Percentiles rank a stretch among this genome's conserved stretches.
These are phyloP conservation scores for Dactylis glomerata DNA, from an alignment of 176 grass and related monocot species.

Conservation along the genomic window DNA sequence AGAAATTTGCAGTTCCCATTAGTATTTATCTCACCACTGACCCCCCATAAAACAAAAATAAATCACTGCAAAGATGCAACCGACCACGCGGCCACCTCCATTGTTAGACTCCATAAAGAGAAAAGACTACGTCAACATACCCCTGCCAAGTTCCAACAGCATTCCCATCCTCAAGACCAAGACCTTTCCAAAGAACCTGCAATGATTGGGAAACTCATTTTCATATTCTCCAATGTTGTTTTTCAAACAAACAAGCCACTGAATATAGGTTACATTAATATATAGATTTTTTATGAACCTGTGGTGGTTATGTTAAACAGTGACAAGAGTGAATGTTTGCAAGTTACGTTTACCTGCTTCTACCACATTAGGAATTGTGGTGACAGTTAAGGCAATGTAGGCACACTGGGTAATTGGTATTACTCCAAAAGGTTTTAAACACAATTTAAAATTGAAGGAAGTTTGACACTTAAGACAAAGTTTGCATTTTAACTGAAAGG, in stretches of 20 bases:
- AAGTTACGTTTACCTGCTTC: neutral
- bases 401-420: neutral
- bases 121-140: constrained; percentile 30
- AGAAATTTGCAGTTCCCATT: neutral
- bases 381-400: neutral
- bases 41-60: neutral
- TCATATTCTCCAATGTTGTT: neutral
- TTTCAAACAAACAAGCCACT: neutral
- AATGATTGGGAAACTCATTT: constrained; percentile 16
- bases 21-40: neutral
- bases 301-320: neutral
- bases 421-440: neutral
- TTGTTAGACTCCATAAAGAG: neutral
- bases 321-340: neutral
- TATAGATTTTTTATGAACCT: neutral
- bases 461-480: neutral
- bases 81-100: neutral
- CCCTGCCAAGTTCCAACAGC: constrained; percentile 70
- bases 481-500: neutral
- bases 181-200: constrained; percentile 89
- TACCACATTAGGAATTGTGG: neutral
- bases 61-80: neutral
- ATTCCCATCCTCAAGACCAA: constrained; percentile 69
- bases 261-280: neutral
- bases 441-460: neutral